phyloP scores from a whole-genome alignment of 345 rosid genomes.

The Eucalyptus brandiana region DNA sequence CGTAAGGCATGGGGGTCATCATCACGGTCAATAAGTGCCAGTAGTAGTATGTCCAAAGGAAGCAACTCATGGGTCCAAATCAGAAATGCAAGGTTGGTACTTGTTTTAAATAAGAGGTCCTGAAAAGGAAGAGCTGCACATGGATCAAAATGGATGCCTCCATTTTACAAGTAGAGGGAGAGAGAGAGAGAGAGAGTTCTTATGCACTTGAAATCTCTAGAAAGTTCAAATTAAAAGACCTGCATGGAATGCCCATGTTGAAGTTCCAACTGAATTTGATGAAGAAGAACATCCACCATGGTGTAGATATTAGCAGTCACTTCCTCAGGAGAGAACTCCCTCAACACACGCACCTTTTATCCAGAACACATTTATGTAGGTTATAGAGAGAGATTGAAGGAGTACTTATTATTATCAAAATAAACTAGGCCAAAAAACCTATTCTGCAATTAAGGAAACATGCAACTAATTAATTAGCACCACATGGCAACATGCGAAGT shows the following conservation, averaged over 20 bases:
- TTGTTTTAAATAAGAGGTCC: slow-evolving; percentile 59
- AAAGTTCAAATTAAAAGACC: slow-evolving; percentile 20
- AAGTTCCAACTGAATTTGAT: slow-evolving; percentile 65
- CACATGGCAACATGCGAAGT: neutral
- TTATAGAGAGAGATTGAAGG: neutral
- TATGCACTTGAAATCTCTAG: neutral
- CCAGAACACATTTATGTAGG: slow-evolving; percentile 1
- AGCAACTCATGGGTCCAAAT: slow-evolving; percentile 91
- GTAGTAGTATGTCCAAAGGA: slow-evolving; percentile 88
- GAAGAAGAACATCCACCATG: slow-evolving; percentile 96
- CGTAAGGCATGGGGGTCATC: slow-evolving; percentile 92
- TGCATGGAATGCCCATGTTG: slow-evolving; percentile 63
- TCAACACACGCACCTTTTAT: slow-evolving; percentile 61
- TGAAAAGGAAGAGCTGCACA: slow-evolving; percentile 13
- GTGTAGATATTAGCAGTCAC: slow-evolving; percentile 91
- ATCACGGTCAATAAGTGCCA: slow-evolving; percentile 89
- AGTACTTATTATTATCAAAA: neutral
- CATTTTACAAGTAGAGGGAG: neutral
- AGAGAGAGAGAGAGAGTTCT: neutral
- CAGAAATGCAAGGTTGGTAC: slow-evolving; percentile 67
- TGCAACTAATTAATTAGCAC: neutral
- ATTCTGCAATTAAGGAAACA: neutral
- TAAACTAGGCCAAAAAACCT: neutral
- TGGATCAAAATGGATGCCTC: neutral
- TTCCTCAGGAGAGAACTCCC: slow-evolving; percentile 94